Conservation (phyloP, 371 early-diverging fungal species). For the Chytridium lagenaria region DNA sequence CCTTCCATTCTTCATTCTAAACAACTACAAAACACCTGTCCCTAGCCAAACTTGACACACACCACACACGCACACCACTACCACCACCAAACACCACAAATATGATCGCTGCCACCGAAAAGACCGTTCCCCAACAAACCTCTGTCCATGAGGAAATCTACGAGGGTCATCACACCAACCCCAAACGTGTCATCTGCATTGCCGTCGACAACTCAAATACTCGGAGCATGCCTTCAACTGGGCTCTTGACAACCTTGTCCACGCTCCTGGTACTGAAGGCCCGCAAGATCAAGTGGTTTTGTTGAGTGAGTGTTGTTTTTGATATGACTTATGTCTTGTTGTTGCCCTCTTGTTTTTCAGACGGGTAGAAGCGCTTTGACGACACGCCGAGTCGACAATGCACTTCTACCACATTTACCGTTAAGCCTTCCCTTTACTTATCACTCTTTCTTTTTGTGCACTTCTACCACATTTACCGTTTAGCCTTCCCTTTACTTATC, state of each 20-base stretch:
- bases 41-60: too few species aligned
- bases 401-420: too few species aligned
- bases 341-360: not conserved
- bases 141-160: constrained; percentile 13
- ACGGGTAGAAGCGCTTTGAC: too few species aligned
- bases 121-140: too few species aligned
- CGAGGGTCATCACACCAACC: constrained; percentile 3
- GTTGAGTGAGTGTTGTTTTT: constrained; percentile 13
- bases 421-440: not conserved
- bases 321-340: not conserved
- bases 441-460: not conserved
- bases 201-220: constrained; percentile 11
- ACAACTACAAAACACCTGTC: not conserved
- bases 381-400: too few species aligned
- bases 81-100: too few species aligned
- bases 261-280: constrained; percentile 1
- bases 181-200: constrained; percentile 10
- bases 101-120: too few species aligned
- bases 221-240: constrained; percentile 14
- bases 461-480: too few species aligned
- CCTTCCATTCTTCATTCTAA: too few species aligned
- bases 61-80: too few species aligned
- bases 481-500: not conserved
- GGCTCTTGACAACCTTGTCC: constrained; percentile 15
- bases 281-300: constrained; percentile 8